Percentiles rank a stretch among this genome's conserved stretches.
These are phyloP conservation scores for Neurospora sp. DNA, from an alignment of 2,329 filamentous ascomycete species.

Conservation along the genomic window DNA sequence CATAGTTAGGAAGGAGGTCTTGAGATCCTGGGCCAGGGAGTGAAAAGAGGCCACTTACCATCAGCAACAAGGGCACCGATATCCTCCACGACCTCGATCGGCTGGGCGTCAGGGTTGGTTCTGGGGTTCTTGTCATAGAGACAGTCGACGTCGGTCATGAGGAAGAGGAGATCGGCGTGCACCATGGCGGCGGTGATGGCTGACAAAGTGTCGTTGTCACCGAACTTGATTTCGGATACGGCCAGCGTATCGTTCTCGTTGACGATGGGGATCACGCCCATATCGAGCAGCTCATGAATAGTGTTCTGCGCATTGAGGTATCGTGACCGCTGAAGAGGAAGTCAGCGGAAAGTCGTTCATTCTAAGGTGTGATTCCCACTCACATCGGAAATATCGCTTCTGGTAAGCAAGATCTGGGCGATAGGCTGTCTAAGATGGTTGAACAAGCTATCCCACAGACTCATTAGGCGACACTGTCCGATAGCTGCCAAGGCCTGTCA, in stretches of 20 bases:
- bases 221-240: conserved; percentile 98
- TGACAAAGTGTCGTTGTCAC: conserved; percentile 94
- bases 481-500: conserved; percentile 78
- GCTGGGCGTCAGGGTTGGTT: conserved; percentile 69
- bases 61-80: conserved; percentile 76
- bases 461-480: conserved; percentile 89
- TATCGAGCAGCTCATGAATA: conserved; percentile 76
- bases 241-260: conserved; percentile 98
- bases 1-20: neutral
- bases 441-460: conserved; percentile 90
- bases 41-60: conserved; percentile 32
- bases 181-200: conserved; percentile 97
- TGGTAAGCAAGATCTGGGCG: conserved; percentile 85
- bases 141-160: conserved; percentile 99
- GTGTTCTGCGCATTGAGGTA: conserved; percentile 97
- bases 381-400: conserved; percentile 93
- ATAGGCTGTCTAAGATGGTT: conserved; percentile 80
- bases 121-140: conserved; percentile 94
- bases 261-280: conserved; percentile 96
- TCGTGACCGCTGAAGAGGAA: conserved; percentile 57
- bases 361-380: conserved; percentile 19
- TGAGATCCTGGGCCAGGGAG: neutral
- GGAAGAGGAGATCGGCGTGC: conserved; percentile 88
- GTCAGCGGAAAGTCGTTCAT: neutral
- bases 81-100: conserved; percentile 88